Evolutionary conservation across 2,329 filamentous ascomycete genomes (phyloP).

Genomic region (Pseudogymnoascus destructans): DNA sequence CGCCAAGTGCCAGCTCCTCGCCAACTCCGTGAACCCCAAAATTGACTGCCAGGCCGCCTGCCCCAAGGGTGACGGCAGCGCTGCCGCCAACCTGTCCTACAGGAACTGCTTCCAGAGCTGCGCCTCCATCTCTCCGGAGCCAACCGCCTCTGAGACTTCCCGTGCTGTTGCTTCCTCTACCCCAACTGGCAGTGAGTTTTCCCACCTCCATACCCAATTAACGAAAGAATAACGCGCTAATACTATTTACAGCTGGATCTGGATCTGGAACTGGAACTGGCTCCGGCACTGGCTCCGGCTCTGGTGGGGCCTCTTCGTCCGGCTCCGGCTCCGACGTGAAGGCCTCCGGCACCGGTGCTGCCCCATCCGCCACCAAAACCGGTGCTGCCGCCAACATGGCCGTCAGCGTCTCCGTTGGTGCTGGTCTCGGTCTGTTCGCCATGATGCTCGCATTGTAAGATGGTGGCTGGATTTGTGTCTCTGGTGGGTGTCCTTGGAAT

Average conservation of each 20-base stretch:
- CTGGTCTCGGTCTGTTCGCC: background rate
- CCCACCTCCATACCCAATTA: background rate
- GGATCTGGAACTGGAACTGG: background rate
- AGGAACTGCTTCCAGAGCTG: background rate
- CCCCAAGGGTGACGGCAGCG: background rate
- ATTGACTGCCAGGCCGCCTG: background rate
- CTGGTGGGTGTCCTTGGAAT: background rate
- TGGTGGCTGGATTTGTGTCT: background rate
- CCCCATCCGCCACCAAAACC: background rate
- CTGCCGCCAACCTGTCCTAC: background rate
- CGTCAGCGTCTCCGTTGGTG: conserved; percentile 3
- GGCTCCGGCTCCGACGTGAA: background rate
- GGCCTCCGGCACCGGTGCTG: background rate
- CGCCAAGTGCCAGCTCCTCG: background rate
- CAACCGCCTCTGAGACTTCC: background rate
- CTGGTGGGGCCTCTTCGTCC: background rate
- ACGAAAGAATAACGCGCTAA: background rate
- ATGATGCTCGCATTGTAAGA: conserved; percentile 3
- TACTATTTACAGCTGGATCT: background rate
- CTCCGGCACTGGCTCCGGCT: background rate
- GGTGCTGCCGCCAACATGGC: background rate
- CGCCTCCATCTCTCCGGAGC: background rate
- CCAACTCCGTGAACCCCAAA: conserved; percentile 5
- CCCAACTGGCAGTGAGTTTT: background rate
- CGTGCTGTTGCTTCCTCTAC: background rate